Evolutionary conservation across 176 grass and related monocot genomes (phyloP), one percentile per base, ranked within the genome.

Genomic region (Oryza nivara): DNA sequence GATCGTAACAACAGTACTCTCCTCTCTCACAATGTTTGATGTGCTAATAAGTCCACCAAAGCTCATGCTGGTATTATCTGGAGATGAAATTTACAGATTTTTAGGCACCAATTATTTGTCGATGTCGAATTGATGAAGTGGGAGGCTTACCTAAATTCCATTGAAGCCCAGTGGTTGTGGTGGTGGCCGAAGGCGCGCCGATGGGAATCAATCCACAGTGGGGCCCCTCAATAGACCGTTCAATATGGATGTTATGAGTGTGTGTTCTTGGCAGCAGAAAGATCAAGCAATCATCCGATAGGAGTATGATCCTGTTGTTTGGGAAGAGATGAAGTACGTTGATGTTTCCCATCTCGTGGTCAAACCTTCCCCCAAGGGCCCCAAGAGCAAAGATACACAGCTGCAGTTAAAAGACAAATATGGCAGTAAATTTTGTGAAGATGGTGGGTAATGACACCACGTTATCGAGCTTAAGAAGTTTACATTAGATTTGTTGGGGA

Each of bases 291-390:
- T 93, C 89, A 60, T 96, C 82, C 3, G 91, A 96, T 46, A 96
- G 83, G 36, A 96, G 88, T 54, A 96, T 17, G 17, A 96, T 93
- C 35, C 67, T 80, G 73, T 84, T 78, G 23, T 81, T 61, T 60
- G 94, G 88, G 65, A 96, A 96, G 17, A 73, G 46, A 85, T 89
- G 83, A 43, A 96, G 77, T 0, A 96, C 89, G 74, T 96, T 93
- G 79, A 96, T 93, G 79, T 96, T 96, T 86, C 89, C 94, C 77
- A 88, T 90, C 72, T 96, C 94, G 46, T 96, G 94, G 68, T 96
- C 94, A 52, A 96, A 96, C 70, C 94, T 96, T 40, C 94, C 94
- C 51, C 94, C 91, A 26, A 96, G 89, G 2, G 94, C 94, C 7
- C 94, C 94, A n/a, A 79, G 73, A n/a, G 89, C 87, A 78, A 96